Evolutionary conservation across 192 early-diverging fungal genomes (phyloP), one percentile per base, ranked within the genome.

Genomic region (Mortierella hygrophila): DNA sequence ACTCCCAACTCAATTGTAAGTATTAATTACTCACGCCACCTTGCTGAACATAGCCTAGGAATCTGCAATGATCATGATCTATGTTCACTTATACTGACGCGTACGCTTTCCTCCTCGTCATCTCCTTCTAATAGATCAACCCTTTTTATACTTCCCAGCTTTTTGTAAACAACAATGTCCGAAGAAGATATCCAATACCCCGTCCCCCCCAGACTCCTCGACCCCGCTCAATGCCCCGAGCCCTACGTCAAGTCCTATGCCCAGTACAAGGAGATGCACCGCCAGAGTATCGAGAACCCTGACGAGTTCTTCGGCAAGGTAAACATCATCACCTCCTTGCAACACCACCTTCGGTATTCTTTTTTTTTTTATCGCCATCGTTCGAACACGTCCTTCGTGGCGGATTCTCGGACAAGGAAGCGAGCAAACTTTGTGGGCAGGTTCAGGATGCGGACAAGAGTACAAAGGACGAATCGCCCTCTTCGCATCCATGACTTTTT

Each of bases 281-380:
- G 95, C 80, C 91, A 97, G 87, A 95, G 94, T 87, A 91, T 98
- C 80, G 85, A 93, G 63, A 87, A 97, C 76, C 96, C 97, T 65
- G 85, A 91, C n/a, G 90, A 89, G 68, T 98, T 98, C 89, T 99
- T 94, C 89, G 94, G 95, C 80, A 94, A 95, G 89, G 94, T 95
- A 89, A 71, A 81, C 76, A 11, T 26, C 6, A 3, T 32, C 6
- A 8, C n/a, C 0, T 32, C n/a, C n/a, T 40, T 69, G 18, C 2
- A 10, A 10, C 41, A 1, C 20, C 40, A 6, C 26, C 52, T 70
- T n/a, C 54, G 11, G 46, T 20, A 37, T 46, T 47, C n/a, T 40
- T 42, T 83, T 60, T 60, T 42, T n/a, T n/a, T 60, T 60, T 1
- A 18, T 60, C 18, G 5, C 5, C 49, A 18, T 20, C 23, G 37